Base-by-base conservation (phyloP, 1,139 yeast genomes). In the Keqinozyma sinolaborantium region DNA sequence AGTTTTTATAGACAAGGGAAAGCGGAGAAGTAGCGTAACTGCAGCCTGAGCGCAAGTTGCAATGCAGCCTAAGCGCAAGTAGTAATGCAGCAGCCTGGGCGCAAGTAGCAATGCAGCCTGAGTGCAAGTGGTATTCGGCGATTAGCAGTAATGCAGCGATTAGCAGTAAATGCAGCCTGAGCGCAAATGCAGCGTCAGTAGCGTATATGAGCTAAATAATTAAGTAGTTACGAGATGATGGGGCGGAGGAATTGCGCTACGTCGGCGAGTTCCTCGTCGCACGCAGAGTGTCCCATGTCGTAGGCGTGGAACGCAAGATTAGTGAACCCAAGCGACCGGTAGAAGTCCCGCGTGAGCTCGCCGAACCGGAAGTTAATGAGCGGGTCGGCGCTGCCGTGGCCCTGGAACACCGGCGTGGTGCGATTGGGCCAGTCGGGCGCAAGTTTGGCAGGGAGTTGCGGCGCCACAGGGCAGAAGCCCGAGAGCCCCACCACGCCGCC, bases 311-410 rank as follows among this genome's bases (percentile, higher is more conserved):
- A 84, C 2, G 59, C 55, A 39, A 73, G 68, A 30, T 78, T 61
- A 10, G 60, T 59, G 51, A 75, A 75, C 0, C 84, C 88, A 14
- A 77, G 44, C 0, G 51, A 45, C 36, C 61, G 54, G 52, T 65
- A 73, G 34, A 77, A 69, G 7, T 72, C 70, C 10, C 58, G 48
- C 2, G 88, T 67, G 18, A 49, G 39, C 29, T 60, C 53, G 4
- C 84, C 95, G 38, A 54, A 64, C 4, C 57, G 45, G 31, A 64
- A 60, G 4, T 67, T 52, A 15, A 92, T 73, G 4, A 90, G 64
- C 1, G 83, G 83, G 51, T 92, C 98, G 2, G 52, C 58, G 2
- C 77, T 75, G 16, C 98, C 98, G 53, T 92, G 97, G 6, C 94
- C 95, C 45, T 86, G 85, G 61, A 87, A 87, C 10, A 86, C 63